A percentile compares a stretch with the other conserved stretches of the same genome.
phyloP scores from a whole-genome alignment of 306 rosid species.

The Leucaena leucocephala region DNA sequence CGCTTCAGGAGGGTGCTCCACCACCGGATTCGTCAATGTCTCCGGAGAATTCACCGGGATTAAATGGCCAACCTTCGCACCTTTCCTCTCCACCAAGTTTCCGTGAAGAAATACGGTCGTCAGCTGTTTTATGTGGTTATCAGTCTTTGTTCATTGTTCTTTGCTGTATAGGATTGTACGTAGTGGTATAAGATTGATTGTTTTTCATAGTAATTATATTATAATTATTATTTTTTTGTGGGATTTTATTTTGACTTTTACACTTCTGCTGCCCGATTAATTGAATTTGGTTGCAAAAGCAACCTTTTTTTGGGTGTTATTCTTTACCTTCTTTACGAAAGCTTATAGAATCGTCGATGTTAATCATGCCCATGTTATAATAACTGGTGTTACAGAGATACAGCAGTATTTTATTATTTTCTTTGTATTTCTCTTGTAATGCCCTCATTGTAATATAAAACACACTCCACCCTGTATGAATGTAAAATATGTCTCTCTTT shows the following conservation, averaged over 20 bases:
- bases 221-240: slow-evolving; percentile 33
- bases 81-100: slow-evolving; percentile 79
- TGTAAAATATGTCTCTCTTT: slow-evolving; percentile 17
- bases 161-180: slow-evolving; percentile 77
- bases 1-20: slow-evolving; percentile 40
- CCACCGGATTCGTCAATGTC: slow-evolving; percentile 59
- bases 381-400: slow-evolving; percentile 43
- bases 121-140: slow-evolving; percentile 39
- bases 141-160: slow-evolving; percentile 44
- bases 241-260: slow-evolving; percentile 52
- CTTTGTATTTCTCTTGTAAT: slow-evolving; percentile 32
- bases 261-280: slow-evolving; percentile 51
- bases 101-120: slow-evolving; percentile 54
- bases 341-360: slow-evolving; percentile 39
- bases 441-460: slow-evolving; percentile 22
- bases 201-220: slow-evolving; percentile 40
- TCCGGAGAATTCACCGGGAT: slow-evolving; percentile 56
- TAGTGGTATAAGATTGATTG: slow-evolving; percentile 64
- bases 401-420: slow-evolving; percentile 29
- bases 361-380: slow-evolving; percentile 44
- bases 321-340: slow-evolving; percentile 17
- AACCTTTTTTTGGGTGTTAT: slow-evolving; percentile 39
- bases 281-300: slow-evolving; percentile 63
- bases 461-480: slow-evolving; percentile 14
- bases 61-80: slow-evolving; percentile 55